phyloP scores from a whole-genome alignment of 192 early-diverging fungal genomes.

The Rhizoclosmatium globosum region DNA sequence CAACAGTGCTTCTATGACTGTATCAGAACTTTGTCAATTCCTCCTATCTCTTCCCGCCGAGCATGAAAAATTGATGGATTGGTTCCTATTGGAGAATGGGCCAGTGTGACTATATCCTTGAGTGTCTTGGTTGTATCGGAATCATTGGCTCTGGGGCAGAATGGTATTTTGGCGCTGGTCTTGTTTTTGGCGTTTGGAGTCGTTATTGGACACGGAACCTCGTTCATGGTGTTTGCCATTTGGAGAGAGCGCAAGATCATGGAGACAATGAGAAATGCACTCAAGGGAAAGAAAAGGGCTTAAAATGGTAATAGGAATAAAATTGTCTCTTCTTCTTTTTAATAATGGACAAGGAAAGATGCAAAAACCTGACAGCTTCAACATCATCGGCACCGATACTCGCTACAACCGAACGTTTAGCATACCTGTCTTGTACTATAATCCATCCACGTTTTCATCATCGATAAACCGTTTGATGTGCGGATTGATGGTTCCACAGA shows the following conservation, averaged over 20 bases:
- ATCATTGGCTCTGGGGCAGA: neutral
- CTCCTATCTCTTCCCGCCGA: neutral
- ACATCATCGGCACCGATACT: slow-evolving; percentile 13
- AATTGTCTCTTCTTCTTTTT: neutral
- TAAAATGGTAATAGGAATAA: neutral
- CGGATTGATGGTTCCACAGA: slow-evolving; percentile 12
- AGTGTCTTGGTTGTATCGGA: neutral
- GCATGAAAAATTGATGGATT: neutral
- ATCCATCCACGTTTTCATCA: slow-evolving; percentile 15
- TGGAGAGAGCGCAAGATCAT: neutral
- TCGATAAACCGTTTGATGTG: slow-evolving; percentile 39
- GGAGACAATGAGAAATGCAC: neutral
- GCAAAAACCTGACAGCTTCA: neutral
- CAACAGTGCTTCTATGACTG: neutral
- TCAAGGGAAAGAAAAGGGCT: neutral
- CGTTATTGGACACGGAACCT: neutral
- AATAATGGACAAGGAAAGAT: no score
- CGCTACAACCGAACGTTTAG: slow-evolving; percentile 24
- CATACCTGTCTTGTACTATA: slow-evolving; percentile 30
- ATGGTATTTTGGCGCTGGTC: neutral
- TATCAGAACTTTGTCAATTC: neutral
- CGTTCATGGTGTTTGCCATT: neutral
- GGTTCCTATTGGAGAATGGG: neutral
- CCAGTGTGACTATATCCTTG: neutral
- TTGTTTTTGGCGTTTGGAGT: neutral